These are phyloP conservation scores for Daldinia caldariorum DNA, from an alignment of 495 filamentous ascomycete genomes.

Conservation along the genomic window DNA sequence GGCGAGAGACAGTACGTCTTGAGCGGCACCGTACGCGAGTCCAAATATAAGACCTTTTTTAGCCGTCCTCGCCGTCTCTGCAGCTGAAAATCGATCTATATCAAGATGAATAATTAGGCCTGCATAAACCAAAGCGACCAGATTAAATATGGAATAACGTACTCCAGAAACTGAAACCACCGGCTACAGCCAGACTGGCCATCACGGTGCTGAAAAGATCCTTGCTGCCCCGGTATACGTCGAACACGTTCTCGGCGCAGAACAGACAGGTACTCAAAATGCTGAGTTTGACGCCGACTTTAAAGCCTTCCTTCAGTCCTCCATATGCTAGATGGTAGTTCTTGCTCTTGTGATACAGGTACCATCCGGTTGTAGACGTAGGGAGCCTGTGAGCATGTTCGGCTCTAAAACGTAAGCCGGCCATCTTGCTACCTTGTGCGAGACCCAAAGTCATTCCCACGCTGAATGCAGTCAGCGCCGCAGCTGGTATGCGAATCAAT, in stretches of 20 bases:
- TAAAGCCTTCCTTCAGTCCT: constrained; percentile 77
- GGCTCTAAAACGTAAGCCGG: constrained; percentile 85
- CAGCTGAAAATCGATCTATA: constrained; percentile 80
- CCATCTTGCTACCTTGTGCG: constrained; percentile 74
- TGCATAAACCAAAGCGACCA: background rate
- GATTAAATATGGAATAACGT: constrained; percentile 46
- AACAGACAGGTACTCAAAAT: constrained; percentile 75
- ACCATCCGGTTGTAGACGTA: constrained; percentile 84
- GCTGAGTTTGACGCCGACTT: constrained; percentile 75
- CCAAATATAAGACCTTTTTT: constrained; percentile 81
- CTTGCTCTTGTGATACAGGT: constrained; percentile 96
- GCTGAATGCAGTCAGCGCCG: constrained; percentile 65
- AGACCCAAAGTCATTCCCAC: constrained; percentile 75
- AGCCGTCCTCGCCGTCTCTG: constrained; percentile 83
- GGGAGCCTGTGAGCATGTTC: constrained; percentile 95
- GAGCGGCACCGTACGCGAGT: constrained; percentile 79
- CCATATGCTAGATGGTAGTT: constrained; percentile 84
- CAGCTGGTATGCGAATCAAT: constrained; percentile 69
- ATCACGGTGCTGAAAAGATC: constrained; percentile 81
- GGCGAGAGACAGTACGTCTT: constrained; percentile 72
- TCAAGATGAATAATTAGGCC: constrained; percentile 12
- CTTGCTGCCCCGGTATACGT: constrained; percentile 72
- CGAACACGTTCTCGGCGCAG: constrained; percentile 83
- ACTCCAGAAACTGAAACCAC: constrained; percentile 89
- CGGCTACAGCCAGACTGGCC: constrained; percentile 82